These are phyloP conservation scores for Candida qinlingensis DNA, from an alignment of 805 yeast genomes.

Conservation along the genomic window DNA sequence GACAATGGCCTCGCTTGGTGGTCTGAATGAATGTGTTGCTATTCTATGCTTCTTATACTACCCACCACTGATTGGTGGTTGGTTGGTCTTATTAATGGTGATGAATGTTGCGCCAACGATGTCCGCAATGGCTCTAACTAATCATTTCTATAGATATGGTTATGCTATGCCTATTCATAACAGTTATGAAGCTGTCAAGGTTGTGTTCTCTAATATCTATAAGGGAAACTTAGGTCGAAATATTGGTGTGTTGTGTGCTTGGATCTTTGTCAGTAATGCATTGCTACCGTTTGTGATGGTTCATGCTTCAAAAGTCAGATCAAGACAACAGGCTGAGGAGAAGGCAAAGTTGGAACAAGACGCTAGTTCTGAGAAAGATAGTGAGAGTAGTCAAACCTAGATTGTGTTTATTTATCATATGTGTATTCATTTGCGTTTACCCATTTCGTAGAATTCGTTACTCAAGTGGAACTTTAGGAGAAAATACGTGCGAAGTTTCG, in stretches of 20 bases:
- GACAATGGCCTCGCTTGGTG: constrained; percentile 69
- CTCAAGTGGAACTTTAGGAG: not conserved
- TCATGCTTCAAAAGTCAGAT: constrained; percentile 13
- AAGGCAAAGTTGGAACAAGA: not conserved
- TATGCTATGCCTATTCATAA: constrained; percentile 67
- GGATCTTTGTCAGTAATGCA: constrained; percentile 46
- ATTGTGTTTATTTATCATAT: too few relatives aligned
- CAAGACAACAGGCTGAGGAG: not conserved
- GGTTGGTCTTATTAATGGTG: constrained; percentile 65
- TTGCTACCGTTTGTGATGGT: constrained; percentile 40
- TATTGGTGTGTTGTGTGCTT: constrained; percentile 51
- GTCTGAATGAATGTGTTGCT: constrained; percentile 59
- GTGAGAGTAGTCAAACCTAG: too few relatives aligned
- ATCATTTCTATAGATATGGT: constrained; percentile 53
- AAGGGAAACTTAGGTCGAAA: constrained; percentile 55
- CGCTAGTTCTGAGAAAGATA: not conserved
- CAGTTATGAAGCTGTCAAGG: constrained; percentile 53
- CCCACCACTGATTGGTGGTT: constrained; percentile 67
- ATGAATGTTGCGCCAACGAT: constrained; percentile 61
- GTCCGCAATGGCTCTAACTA: constrained; percentile 52
- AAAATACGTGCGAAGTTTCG: constrained; percentile 16
- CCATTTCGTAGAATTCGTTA: too few relatives aligned
- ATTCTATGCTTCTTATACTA: constrained; percentile 41
- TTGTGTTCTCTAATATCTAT: constrained; percentile 50
- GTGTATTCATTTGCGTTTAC: too few relatives aligned